Conservation (phyloP, 805 yeast genomes). For the Myxozyma kluyveri region DNA sequence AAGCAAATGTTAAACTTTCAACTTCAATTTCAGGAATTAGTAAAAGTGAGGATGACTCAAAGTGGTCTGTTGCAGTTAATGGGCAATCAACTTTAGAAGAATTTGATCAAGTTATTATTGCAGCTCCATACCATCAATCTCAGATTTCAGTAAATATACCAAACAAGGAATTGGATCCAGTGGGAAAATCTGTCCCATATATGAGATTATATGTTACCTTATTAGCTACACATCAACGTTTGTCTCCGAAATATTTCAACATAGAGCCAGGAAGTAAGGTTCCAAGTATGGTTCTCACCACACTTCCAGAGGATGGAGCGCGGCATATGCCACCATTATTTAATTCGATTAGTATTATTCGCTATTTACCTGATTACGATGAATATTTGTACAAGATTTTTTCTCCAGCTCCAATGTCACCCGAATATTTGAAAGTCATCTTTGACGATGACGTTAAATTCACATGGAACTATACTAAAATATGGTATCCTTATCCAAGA, state of each 20-base stretch:
- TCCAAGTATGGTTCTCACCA: slow-evolving; percentile 28
- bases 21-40: slow-evolving; percentile 36
- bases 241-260: slow-evolving; percentile 31
- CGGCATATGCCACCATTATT: slow-evolving; percentile 34
- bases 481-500: slow-evolving; percentile 49
- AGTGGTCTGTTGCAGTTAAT: slow-evolving; percentile 10
- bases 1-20: slow-evolving; percentile 37
- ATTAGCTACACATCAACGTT: slow-evolving; percentile 34
- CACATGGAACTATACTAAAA: slow-evolving; percentile 37
- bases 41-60: slow-evolving; percentile 19
- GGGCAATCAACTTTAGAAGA: slow-evolving; percentile 15
- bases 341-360: slow-evolving; percentile 40
- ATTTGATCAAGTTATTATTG: slow-evolving; percentile 48
- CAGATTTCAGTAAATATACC: slow-evolving; percentile 24
- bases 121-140: slow-evolving; percentile 44
- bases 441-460: slow-evolving; percentile 34
- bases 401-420: slow-evolving; percentile 34
- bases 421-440: slow-evolving; percentile 26
- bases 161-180: not conserved
- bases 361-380: slow-evolving; percentile 32
- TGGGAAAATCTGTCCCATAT: slow-evolving; percentile 38
- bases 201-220: slow-evolving; percentile 44
- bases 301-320: slow-evolving; percentile 21
- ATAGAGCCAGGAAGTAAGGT: slow-evolving; percentile 15
- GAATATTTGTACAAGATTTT: slow-evolving; percentile 47